Evolutionary conservation across 2,329 filamentous ascomycete genomes (phyloP), one percentile per base, ranked within the genome.

Genomic region (Hymenoscyphus fructigenus): DNA sequence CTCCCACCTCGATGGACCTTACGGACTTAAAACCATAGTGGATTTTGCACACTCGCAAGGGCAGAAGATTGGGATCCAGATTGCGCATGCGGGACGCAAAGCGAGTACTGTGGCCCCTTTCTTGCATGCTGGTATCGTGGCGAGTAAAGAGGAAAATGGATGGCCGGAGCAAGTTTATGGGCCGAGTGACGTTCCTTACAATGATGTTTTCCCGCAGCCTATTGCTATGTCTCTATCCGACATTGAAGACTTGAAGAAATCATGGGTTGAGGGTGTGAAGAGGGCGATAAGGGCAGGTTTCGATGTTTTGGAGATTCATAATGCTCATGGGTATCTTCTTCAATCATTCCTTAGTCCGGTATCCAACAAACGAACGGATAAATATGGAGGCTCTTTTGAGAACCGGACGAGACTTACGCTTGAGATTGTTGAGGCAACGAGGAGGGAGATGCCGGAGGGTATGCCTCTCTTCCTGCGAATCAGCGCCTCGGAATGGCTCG

Each of bases 41-140:
- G 91, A 96, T 67, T 96, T 93, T 68, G 86, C 90, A 2, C 92
- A 96, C 79, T 87, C 85, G 29, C 93, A 96, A 77, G 84, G 83
- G 74, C 88, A 92, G 73, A 87, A 90, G 68, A 87, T 91, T 61
- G 92, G 85, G 60, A 88, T 96, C 67, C 93, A 97, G 79, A 82
- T 96, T 4, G 91, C 81, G 1, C 93, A 97, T 73, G 92, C 92
- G 0, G 93, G 93, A 1, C 81, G 88, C 63, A 91, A 91, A 77
- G 87, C 84, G 1, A 85, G 81, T 75, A 85, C 80, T 1, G 73
- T 86, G 23, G 81, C 87, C 0, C 85, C 86, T 0, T 94, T 90
- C 89, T 77, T 92, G 63, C 80, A 77, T 64, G 73, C 74, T 28
- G 83, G 82, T 6, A 82, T 80, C 41, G 75, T 84, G 12, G 86